phyloP scores from a whole-genome alignment of 177 flowering plant species.

The Vitis hybrid region DNA sequence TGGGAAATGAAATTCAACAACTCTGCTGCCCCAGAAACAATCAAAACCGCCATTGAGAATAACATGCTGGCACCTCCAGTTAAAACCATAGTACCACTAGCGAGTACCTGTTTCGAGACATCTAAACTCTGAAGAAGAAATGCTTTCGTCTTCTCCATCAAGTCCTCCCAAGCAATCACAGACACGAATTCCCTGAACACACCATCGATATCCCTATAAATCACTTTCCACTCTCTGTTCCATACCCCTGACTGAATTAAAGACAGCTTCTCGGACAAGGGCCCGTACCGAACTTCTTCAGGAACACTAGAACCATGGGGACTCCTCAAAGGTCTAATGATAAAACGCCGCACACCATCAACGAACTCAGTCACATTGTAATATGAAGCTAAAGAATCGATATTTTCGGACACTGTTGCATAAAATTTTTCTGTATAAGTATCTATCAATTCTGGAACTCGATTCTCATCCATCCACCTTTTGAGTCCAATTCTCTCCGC shows the following conservation, averaged over 20 bases:
- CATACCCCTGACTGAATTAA: conserved; percentile 47
- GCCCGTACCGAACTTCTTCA: conserved; percentile 25
- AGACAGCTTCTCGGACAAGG: conserved; percentile 54
- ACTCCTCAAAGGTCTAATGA: conserved; percentile 31
- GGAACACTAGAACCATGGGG: conserved; percentile 6
- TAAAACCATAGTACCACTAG: conserved; percentile 63
- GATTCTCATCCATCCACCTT: conserved; percentile 93
- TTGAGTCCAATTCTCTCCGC: conserved; percentile 82
- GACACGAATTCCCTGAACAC: conserved; percentile 53
- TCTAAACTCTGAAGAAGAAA: conserved; percentile 69
- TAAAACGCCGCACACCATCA: conserved; percentile 70
- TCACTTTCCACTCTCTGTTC: conserved; percentile 72
- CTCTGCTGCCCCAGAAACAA: conserved; percentile 86
- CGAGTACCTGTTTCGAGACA: conserved; percentile 64
- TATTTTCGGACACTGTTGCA: conserved; percentile 64
- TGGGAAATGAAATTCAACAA: conserved; percentile 82
- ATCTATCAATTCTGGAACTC: conserved; percentile 81
- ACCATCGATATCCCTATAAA: conserved; percentile 61
- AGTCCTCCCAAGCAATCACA: conserved; percentile 61
- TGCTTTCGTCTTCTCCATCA: conserved; percentile 76
- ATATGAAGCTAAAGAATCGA: conserved; percentile 74
- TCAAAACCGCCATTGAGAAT: conserved; percentile 55
- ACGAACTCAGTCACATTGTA: conserved; percentile 90
- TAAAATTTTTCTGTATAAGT: conserved; percentile 63
- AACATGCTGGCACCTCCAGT: conserved; percentile 69